A percentile compares a stretch with the other conserved stretches of the same genome.
phyloP scores from a whole-genome alignment of 371 early-diverging fungal species.

The Mortierella sp. region DNA sequence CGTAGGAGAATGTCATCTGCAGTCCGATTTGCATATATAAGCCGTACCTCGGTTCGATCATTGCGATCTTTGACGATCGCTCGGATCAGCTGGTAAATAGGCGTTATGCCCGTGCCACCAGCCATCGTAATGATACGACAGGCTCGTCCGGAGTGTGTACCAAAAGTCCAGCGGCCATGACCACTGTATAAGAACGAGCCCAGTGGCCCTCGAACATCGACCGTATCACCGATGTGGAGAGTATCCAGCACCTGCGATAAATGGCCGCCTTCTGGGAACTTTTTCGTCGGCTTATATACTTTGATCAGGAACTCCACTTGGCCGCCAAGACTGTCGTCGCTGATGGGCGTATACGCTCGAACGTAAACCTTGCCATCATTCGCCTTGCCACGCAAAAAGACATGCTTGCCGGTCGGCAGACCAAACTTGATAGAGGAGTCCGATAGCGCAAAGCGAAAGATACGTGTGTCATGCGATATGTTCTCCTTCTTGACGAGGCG shows the following conservation, averaged over 20 bases:
- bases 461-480: slow-evolving; percentile 57
- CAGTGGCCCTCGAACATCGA: slow-evolving; percentile 70
- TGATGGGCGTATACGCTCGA: not conserved
- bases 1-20: not conserved
- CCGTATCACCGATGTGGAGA: slow-evolving; percentile 63
- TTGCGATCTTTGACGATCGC: slow-evolving; percentile 48
- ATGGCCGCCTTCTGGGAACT: not conserved
- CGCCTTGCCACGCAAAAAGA: not conserved
- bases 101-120: slow-evolving; percentile 46
- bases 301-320: not conserved
- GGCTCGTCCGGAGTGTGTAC: slow-evolving; percentile 1
- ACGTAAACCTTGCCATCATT: not conserved
- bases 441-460: slow-evolving; percentile 60
- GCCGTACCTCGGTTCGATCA: slow-evolving; percentile 20
- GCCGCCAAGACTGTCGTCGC: not conserved
- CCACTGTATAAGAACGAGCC: slow-evolving; percentile 62
- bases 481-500: slow-evolving; percentile 39
- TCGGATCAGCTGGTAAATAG: slow-evolving; percentile 59
- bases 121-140: slow-evolving; percentile 25
- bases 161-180: slow-evolving; percentile 26
- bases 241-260: slow-evolving; percentile 51
- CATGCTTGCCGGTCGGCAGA: not conserved
- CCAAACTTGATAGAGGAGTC: slow-evolving; percentile 53
- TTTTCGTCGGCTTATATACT: not conserved
- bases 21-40: not conserved